Conservation (phyloP, 2,329 filamentous ascomycete genomes). For the Stemphylium vesicarium region DNA sequence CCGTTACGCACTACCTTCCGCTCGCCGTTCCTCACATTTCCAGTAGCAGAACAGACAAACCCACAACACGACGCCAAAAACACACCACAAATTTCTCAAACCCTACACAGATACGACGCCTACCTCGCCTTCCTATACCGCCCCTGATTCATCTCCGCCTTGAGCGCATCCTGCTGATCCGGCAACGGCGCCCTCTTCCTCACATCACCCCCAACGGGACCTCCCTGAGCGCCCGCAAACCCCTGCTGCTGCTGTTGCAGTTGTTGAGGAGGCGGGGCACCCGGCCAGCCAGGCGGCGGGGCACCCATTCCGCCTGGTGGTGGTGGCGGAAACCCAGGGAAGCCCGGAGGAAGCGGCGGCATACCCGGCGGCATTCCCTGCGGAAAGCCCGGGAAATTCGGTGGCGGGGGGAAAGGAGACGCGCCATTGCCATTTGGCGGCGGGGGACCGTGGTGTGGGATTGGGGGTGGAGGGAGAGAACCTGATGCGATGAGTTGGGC, state of each 20-base stretch:
- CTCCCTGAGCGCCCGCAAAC: constrained; percentile 37
- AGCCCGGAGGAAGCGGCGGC: constrained; percentile 27
- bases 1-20: too few species aligned
- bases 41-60: neutral
- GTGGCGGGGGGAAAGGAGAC: constrained; percentile 33
- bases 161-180: constrained; percentile 82
- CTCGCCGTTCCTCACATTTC: too few species aligned
- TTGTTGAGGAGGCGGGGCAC: neutral
- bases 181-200: constrained; percentile 70
- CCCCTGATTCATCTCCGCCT: constrained; percentile 72
- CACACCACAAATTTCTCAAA: neutral
- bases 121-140: constrained; percentile 51
- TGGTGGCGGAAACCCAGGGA: constrained; percentile 23
- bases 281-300: constrained; percentile 23
- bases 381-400: constrained; percentile 34
- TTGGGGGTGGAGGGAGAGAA: constrained; percentile 46
- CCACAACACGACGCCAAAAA: neutral
- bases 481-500: constrained; percentile 45
- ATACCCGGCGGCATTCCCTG: constrained; percentile 29
- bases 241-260: constrained; percentile 17
- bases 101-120: too few species aligned
- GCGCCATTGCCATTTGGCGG: constrained; percentile 24
- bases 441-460: constrained; percentile 34
- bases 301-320: constrained; percentile 17
- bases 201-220: constrained; percentile 31